phyloP scores from a whole-genome alignment of 2,329 filamentous ascomycete genomes.

The Trichoderma atrobrunneum region DNA sequence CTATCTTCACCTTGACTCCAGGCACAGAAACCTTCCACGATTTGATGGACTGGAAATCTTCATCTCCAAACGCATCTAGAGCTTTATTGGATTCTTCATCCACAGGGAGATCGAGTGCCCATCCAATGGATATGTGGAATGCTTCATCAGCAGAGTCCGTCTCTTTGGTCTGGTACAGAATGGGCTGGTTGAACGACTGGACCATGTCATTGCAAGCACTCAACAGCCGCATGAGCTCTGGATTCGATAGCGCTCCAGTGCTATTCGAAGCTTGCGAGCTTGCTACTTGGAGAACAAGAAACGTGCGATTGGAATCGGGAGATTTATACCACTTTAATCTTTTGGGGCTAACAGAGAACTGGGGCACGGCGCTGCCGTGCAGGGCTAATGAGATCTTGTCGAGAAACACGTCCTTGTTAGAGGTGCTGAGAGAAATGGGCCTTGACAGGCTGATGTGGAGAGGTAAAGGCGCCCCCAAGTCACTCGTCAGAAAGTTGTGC shows the following conservation, averaged over 20 bases:
- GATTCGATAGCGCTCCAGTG: slow-evolving; percentile 37
- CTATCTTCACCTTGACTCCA: slow-evolving; percentile 71
- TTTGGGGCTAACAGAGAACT: slow-evolving; percentile 40
- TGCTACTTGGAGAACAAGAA: slow-evolving; percentile 72
- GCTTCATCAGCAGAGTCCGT: slow-evolving; percentile 36
- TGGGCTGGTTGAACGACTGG: slow-evolving; percentile 60
- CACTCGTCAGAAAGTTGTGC: slow-evolving; percentile 69
- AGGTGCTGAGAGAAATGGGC: slow-evolving; percentile 69
- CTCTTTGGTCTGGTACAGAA: slow-evolving; percentile 57
- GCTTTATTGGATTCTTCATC: slow-evolving; percentile 34
- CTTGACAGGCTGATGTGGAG: slow-evolving; percentile 90
- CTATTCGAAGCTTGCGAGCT: slow-evolving; percentile 21
- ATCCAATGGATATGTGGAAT: slow-evolving; percentile 89
- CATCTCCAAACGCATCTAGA: slow-evolving; percentile 26
- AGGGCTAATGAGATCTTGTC: slow-evolving; percentile 49
- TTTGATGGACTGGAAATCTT: slow-evolving; percentile 32
- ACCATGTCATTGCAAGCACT: slow-evolving; percentile 63
- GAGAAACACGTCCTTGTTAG: slow-evolving; percentile 69
- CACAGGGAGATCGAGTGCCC: slow-evolving; percentile 62
- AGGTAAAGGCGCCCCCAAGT: slow-evolving; percentile 73
- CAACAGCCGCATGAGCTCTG: slow-evolving; percentile 62
- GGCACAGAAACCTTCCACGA: slow-evolving; percentile 52
- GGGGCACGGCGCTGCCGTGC: slow-evolving; percentile 23
- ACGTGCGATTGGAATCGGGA: slow-evolving; percentile 68
- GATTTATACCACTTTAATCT: slow-evolving; percentile 51